Conservation (phyloP, 176 grass and related monocot species). For the Neostapfia colusana region DNA sequence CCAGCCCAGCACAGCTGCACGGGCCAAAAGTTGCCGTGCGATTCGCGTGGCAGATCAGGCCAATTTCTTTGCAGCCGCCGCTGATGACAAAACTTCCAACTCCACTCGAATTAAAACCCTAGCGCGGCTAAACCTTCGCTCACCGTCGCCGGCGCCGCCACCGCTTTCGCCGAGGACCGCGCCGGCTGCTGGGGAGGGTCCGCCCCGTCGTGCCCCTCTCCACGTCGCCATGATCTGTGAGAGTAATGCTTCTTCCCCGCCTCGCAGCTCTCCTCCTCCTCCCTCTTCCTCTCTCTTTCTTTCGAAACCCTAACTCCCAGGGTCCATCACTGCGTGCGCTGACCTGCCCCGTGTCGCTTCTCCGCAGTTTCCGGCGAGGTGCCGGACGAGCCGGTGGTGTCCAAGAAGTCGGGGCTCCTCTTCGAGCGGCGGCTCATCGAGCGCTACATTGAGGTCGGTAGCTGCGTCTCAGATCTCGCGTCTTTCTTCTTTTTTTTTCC, state of each 20-base stretch:
- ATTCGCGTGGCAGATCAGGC: too few relatives aligned
- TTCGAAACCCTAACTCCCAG: constrained; percentile 41
- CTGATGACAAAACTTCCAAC: constrained; percentile 32
- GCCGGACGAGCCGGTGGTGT: constrained; percentile 93
- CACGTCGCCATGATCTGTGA: constrained; percentile 76
- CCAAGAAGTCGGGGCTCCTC: constrained; percentile 90
- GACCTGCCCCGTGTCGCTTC: constrained; percentile 24
- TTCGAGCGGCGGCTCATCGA: constrained; percentile 93
- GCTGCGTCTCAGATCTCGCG: constrained; percentile 37
- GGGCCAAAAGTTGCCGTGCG: too few relatives aligned
- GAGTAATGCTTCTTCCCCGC: constrained; percentile 49
- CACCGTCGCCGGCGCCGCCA: constrained; percentile 1
- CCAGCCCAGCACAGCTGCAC: too few relatives aligned
- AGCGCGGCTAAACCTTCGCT: constrained; percentile 34
- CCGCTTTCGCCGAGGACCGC: constrained; percentile 5
- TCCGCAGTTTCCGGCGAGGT: constrained; percentile 88
- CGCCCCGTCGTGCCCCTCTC: neutral
- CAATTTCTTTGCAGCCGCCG: neutral
- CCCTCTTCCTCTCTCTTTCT: neutral
- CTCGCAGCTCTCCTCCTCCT: too few relatives aligned
- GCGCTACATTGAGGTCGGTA: constrained; percentile 70
- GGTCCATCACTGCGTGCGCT: constrained; percentile 25
- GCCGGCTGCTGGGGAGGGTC: neutral
- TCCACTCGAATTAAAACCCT: constrained; percentile 58
- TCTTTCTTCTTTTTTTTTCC: neutral